Evolutionary conservation across 306 rosid genomes (phyloP).

Genomic region (Cotoneaster glaucophyllus): DNA sequence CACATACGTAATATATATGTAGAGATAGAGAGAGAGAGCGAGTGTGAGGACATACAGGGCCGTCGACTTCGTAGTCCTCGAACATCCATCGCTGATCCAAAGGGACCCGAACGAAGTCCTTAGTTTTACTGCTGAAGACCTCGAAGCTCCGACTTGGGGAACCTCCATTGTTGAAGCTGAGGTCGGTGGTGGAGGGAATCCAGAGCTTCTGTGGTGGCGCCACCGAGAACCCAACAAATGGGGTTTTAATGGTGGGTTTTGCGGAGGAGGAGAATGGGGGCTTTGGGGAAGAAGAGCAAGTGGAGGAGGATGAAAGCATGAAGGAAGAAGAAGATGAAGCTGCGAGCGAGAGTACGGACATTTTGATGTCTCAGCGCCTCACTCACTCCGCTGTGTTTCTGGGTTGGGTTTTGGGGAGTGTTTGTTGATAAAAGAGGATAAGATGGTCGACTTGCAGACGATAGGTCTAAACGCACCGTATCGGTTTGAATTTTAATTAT

Average conservation of each 20-base stretch:
- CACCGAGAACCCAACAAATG: constrained; percentile 32
- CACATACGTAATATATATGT: background rate
- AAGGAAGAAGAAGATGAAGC: constrained; percentile 34
- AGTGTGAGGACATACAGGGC: constrained; percentile 51
- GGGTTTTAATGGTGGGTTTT: constrained; percentile 18
- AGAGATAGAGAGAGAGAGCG: background rate
- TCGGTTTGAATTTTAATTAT: background rate
- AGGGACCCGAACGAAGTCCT: constrained; percentile 38
- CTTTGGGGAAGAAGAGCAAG: constrained; percentile 26
- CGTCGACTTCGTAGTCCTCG: constrained; percentile 67
- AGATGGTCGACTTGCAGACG: background rate
- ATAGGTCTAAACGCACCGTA: background rate
- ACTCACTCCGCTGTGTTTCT: background rate
- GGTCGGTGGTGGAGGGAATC: constrained; percentile 13
- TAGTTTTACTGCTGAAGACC: constrained; percentile 32
- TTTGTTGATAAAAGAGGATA: constrained; percentile 11
- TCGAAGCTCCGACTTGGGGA: constrained; percentile 14
- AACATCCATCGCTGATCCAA: constrained; percentile 62
- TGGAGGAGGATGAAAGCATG: constrained; percentile 23
- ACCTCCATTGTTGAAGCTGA: constrained; percentile 10
- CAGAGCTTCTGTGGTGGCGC: constrained; percentile 29
- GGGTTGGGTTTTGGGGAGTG: background rate
- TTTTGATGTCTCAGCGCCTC: constrained; percentile 3
- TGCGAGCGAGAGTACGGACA: constrained; percentile 28
- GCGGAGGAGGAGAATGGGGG: constrained; percentile 9